These are phyloP conservation scores for Didymellaceae sp. DNA, from an alignment of 2,329 filamentous ascomycete species.

Conservation along the genomic window DNA sequence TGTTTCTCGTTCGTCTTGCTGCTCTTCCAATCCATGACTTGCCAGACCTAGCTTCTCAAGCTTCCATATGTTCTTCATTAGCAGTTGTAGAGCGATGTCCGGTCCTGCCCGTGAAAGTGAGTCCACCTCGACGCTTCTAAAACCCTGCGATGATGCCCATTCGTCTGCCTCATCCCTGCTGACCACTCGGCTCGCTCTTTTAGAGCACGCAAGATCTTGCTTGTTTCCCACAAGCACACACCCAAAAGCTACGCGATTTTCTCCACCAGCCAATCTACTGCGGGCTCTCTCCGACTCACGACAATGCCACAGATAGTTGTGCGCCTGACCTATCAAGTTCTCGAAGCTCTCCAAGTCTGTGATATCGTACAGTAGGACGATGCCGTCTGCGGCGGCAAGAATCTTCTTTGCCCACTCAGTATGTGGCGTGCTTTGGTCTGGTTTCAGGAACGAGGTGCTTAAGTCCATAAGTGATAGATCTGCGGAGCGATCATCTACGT, in stretches of 20 bases:
- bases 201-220: conserved; percentile 21
- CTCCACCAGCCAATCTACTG: background rate
- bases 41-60: conserved; percentile 8
- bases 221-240: conserved; percentile 41
- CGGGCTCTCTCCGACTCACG: background rate
- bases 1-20: background rate
- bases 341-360: conserved; percentile 32
- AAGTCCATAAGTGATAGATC: conserved; percentile 29
- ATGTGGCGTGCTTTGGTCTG: background rate
- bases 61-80: conserved; percentile 26
- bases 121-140: conserved; percentile 28
- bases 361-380: conserved; percentile 42
- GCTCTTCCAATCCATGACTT: background rate
- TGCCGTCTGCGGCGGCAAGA: conserved; percentile 24
- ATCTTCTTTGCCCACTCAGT: conserved; percentile 12
- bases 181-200: conserved; percentile 20
- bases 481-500: conserved; percentile 15
- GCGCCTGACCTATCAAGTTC: conserved; percentile 25
- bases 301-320: conserved; percentile 23
- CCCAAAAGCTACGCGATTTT: conserved; percentile 28
- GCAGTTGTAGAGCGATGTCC: conserved; percentile 20
- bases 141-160: conserved; percentile 34
- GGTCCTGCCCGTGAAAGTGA: conserved; percentile 15
- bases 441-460: conserved; percentile 22
- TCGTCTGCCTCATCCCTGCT: conserved; percentile 23